Evolutionary conservation across 2,329 filamentous ascomycete genomes (phyloP).

Genomic region (Saccharata proteae): DNA sequence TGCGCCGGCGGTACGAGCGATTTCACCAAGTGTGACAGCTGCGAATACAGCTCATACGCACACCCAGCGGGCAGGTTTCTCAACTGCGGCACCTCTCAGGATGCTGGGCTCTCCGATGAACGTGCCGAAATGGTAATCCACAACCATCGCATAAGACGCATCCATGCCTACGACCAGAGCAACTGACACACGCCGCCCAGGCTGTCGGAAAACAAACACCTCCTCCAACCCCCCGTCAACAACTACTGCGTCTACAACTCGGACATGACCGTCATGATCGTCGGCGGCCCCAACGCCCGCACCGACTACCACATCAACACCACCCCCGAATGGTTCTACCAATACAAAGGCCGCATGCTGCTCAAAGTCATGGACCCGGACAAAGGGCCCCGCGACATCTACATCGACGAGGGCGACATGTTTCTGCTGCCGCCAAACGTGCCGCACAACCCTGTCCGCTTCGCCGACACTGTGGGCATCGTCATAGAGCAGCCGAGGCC

Average conservation of each 20-base stretch:
- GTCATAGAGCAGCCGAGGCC: conserved; percentile 81
- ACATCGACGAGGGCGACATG: conserved; percentile 87
- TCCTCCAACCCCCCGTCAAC: conserved; percentile 87
- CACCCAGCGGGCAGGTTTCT: too few relatives aligned
- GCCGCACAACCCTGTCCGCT: conserved; percentile 92
- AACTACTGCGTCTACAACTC: conserved; percentile 95
- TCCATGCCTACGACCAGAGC: neutral
- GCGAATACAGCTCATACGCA: too few relatives aligned
- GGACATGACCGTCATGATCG: conserved; percentile 77
- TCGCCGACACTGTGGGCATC: conserved; percentile 85
- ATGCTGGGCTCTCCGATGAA: conserved; percentile 23
- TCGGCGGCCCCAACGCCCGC: conserved; percentile 88
- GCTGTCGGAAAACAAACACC: conserved; percentile 83
- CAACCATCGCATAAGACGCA: neutral
- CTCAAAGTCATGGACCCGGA: conserved; percentile 73
- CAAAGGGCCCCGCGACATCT: conserved; percentile 55
- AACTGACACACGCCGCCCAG: conserved; percentile 33
- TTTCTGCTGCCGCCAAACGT: conserved; percentile 87
- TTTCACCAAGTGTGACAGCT: too few relatives aligned
- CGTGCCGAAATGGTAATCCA: conserved; percentile 28
- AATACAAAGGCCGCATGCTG: conserved; percentile 85
- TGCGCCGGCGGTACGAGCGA: too few relatives aligned
- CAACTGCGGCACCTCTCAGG: conserved; percentile 13
- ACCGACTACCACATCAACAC: conserved; percentile 98
- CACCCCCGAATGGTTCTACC: conserved; percentile 97